Conservation (phyloP, 768 basidiomycete species). For the Hypsizygus marmoreus region DNA sequence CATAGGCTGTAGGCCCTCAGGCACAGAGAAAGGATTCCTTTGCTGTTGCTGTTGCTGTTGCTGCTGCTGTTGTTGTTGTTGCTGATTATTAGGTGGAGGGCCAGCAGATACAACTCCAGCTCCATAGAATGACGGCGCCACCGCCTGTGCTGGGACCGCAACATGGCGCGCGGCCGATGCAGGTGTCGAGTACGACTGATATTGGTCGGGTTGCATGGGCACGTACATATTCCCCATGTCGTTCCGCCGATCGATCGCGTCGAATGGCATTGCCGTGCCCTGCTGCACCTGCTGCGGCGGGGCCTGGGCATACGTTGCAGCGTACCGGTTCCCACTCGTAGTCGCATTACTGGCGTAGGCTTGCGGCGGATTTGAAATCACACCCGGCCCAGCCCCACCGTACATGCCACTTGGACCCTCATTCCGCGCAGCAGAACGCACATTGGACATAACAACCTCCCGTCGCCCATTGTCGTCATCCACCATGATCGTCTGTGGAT, state of each 20-base stretch:
- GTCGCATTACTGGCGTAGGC: slow-evolving; percentile 59
- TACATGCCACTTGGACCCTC: slow-evolving; percentile 49
- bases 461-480: slow-evolving; percentile 57
- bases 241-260: slow-evolving; percentile 60
- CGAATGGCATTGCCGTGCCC: slow-evolving; percentile 47
- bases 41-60: slow-evolving; percentile 29
- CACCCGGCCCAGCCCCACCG: slow-evolving; percentile 43
- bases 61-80: no score
- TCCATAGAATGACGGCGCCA: slow-evolving; percentile 71
- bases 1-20: slow-evolving; percentile 41
- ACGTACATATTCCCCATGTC: slow-evolving; percentile 74
- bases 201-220: slow-evolving; percentile 85
- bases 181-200: slow-evolving; percentile 52
- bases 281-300: slow-evolving; percentile 25
- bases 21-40: slow-evolving; percentile 43
- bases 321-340: slow-evolving; percentile 61
- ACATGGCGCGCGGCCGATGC: slow-evolving; percentile 44
- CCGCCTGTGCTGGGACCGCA: slow-evolving; percentile 51
- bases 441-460: slow-evolving; percentile 82
- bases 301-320: slow-evolving; percentile 52
- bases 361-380: slow-evolving; percentile 78
- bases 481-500: slow-evolving; percentile 65
- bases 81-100: slow-evolving; percentile 31
- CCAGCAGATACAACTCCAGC: slow-evolving; percentile 57
- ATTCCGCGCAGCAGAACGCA: slow-evolving; percentile 61